Conservation (phyloP, 2,329 filamentous ascomycete genomes). For the Fusarium annulatum region DNA sequence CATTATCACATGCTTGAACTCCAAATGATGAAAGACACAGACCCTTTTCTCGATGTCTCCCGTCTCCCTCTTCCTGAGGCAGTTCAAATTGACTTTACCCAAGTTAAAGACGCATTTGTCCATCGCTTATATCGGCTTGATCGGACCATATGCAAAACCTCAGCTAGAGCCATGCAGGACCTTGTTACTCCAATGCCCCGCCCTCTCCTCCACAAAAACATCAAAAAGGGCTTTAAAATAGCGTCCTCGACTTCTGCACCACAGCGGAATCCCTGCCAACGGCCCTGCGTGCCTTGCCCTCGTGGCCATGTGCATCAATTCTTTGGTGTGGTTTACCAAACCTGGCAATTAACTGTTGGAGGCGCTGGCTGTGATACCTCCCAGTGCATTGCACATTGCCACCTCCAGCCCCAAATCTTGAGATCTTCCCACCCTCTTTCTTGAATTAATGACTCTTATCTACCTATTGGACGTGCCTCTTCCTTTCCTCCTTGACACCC, state of each 20-base stretch:
- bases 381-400: slow-evolving; percentile 22
- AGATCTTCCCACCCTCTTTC: slow-evolving; percentile 32
- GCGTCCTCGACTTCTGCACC: slow-evolving; percentile 15
- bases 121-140: slow-evolving; percentile 12
- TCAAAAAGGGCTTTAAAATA: slow-evolving; percentile 17
- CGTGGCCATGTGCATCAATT: slow-evolving; percentile 26
- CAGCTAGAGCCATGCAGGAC: not conserved
- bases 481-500: slow-evolving; percentile 4
- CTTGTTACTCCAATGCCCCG: slow-evolving; percentile 6
- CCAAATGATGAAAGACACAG: not conserved
- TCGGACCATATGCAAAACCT: not conserved
- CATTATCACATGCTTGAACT: slow-evolving; percentile 5
- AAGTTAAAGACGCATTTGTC: not conserved
- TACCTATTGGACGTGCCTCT: slow-evolving; percentile 2
- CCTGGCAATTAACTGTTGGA: not conserved
- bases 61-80: not conserved
- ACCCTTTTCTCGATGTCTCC: not conserved
- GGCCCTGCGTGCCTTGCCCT: slow-evolving; percentile 32
- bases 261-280: slow-evolving; percentile 27
- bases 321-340: slow-evolving; percentile 6
- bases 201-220: slow-evolving; percentile 15
- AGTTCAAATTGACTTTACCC: not conserved
- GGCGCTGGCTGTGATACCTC: not conserved
- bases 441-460: slow-evolving; percentile 23
- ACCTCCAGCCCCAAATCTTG: slow-evolving; percentile 28